A percentile compares a stretch with the other conserved stretches of the same genome.
phyloP scores from a whole-genome alignment of 2,329 filamentous ascomycete species.

The Talaromyces rugulosus region DNA sequence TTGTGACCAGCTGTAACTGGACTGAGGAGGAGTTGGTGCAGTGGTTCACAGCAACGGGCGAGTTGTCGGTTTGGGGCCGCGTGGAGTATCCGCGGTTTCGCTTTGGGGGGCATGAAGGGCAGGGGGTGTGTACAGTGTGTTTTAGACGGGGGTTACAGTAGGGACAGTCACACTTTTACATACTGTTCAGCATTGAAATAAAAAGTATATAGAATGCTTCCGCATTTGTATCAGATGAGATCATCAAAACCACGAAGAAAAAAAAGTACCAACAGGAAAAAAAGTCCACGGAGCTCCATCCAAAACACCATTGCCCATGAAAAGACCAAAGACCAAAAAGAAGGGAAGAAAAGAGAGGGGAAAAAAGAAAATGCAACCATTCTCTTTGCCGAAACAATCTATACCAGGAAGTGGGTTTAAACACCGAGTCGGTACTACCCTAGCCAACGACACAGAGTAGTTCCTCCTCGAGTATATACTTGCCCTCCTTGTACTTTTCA shows the following conservation, averaged over 20 bases:
- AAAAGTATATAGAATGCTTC: neutral
- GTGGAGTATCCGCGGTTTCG: conserved; percentile 76
- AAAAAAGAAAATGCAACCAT: neutral
- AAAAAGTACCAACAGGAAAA: neutral
- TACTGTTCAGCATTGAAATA: neutral
- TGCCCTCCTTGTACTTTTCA: conserved; percentile 99
- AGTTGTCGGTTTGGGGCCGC: conserved; percentile 60
- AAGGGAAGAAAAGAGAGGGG: neutral
- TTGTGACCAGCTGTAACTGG: conserved; percentile 98
- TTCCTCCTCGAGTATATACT: conserved; percentile 93
- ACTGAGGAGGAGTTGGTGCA: conserved; percentile 76
- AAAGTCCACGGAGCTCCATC: neutral
- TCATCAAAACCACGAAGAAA: neutral
- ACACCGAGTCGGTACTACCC: neutral
- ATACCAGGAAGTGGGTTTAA: neutral
- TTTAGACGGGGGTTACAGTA: conserved; percentile 6
- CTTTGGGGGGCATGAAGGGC: conserved; percentile 16
- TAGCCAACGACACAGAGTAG: conserved; percentile 61
- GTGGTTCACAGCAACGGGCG: conserved; percentile 64
- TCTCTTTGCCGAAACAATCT: neutral
- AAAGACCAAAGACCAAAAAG: neutral
- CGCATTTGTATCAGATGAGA: neutral
- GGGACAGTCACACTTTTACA: neutral
- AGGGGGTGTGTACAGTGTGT: conserved; percentile 17
- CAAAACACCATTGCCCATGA: neutral